phyloP scores from a whole-genome alignment of 1,284 basidiomycete species.

The Neonothopanus nambi region DNA sequence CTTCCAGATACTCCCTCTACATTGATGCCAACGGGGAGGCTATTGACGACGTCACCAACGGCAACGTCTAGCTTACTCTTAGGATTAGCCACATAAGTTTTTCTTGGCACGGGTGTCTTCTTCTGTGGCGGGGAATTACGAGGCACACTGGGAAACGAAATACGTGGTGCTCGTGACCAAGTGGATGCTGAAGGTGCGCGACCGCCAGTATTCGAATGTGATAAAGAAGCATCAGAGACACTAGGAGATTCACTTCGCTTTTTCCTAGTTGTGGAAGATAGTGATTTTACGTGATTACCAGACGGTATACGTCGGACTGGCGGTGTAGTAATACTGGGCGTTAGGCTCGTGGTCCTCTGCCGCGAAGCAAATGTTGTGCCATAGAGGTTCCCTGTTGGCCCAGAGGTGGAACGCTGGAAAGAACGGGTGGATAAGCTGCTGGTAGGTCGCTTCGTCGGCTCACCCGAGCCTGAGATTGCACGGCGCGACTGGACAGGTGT shows the following conservation, averaged over 20 bases:
- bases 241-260: slow-evolving; percentile 56
- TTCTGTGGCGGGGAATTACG: slow-evolving; percentile 47
- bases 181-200: slow-evolving; percentile 53
- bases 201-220: slow-evolving; percentile 34
- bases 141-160: slow-evolving; percentile 46
- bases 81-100: slow-evolving; percentile 81
- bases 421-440: slow-evolving; percentile 51
- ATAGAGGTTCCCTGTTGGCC: slow-evolving; percentile 48
- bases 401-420: slow-evolving; percentile 54
- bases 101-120: slow-evolving; percentile 43
- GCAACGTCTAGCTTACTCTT: slow-evolving; percentile 90
- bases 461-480: slow-evolving; percentile 46
- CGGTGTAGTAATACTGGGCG: slow-evolving; percentile 32
- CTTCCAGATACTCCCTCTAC: slow-evolving; percentile 80
- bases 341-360: slow-evolving; percentile 69
- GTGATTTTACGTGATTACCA: slow-evolving; percentile 32
- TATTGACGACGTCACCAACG: slow-evolving; percentile 88
- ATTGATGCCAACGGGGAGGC: slow-evolving; percentile 82
- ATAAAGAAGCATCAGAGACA: slow-evolving; percentile 55
- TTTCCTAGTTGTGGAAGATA: slow-evolving; percentile 29
- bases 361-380: slow-evolving; percentile 77
- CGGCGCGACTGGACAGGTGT: slow-evolving; percentile 43
- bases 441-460: slow-evolving; percentile 22
- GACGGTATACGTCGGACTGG: slow-evolving; percentile 22
- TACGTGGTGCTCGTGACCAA: slow-evolving; percentile 69